Evolutionary conservation across 768 basidiomycete genomes (phyloP), one percentile per base, ranked within the genome.

Genomic region (Amanita jacksonii): DNA sequence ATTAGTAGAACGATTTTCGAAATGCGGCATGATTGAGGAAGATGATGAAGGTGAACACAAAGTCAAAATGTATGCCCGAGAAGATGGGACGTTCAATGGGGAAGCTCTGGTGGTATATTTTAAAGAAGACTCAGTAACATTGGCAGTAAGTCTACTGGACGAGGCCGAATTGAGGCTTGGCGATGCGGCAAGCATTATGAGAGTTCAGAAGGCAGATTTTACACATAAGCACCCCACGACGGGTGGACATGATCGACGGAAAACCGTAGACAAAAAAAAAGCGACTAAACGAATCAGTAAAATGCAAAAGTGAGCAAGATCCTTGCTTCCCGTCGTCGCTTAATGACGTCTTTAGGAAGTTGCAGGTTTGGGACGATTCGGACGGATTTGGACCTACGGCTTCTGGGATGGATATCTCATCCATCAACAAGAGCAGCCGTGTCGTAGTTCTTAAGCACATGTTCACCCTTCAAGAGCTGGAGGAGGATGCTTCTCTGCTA

Each of bases 61-160:
- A 57, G 76, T 98, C 59, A 99, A 99, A 69, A 72, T 98, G 68
- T 99, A 99, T 61, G 85, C 86, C 36, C 78, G 77, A 47, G 89
- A 88, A 4, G 77, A 87, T 48, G 92, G 93, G 25, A 58, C 73
- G 19, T 96, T 97, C 62, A 96, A 77, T 52, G 94, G 96, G 30
- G 94, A 98, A 52, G 94, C 92, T 2, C 65, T 98, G 51, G 82
- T 99, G 46, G 91, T 97, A 25, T 99, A 87, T 62, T 94, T 97
- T 72, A 96, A 96, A 62, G 91, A 94, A 59, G 93, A 91, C 48
- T 89, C 85, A n/a, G 96, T 98, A 15, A 63, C 67, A 3, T 69
- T 98, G 43, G 94, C 93, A 7, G 57, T 87, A 49, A 84, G 72
- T 52, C 68, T 98, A 42, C 67, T 98, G 48, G 93, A 97, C 59